These are phyloP conservation scores for Phoma sp. DNA, from an alignment of 2,329 filamentous ascomycete species.

Conservation along the genomic window DNA sequence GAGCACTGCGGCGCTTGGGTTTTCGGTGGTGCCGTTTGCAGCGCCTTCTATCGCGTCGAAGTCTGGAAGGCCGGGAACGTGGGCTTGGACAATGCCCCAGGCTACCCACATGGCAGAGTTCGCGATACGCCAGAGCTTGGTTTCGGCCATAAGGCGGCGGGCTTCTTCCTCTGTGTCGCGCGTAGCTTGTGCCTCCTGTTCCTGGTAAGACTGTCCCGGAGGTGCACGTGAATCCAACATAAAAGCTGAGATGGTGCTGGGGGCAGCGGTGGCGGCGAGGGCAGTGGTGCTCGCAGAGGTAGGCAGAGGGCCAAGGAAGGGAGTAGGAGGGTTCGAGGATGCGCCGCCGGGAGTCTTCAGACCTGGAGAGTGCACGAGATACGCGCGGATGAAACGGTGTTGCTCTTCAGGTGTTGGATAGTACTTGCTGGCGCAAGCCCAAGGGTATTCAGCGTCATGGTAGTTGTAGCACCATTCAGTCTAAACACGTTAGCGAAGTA, in stretches of 20 bases:
- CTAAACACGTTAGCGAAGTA: slow-evolving; percentile 39
- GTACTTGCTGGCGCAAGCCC: slow-evolving; percentile 69
- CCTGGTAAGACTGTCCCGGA: slow-evolving; percentile 43
- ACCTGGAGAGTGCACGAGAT: slow-evolving; percentile 80
- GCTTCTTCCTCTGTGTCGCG: slow-evolving; percentile 71
- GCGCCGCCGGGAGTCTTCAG: slow-evolving; percentile 64
- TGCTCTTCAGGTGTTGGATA: slow-evolving; percentile 87
- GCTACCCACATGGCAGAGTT: slow-evolving; percentile 92
- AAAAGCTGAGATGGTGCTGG: slow-evolving; percentile 63
- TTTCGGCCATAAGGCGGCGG: slow-evolving; percentile 75
- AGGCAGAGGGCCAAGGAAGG: slow-evolving; percentile 37
- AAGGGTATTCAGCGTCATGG: slow-evolving; percentile 71
- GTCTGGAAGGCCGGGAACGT: slow-evolving; percentile 74
- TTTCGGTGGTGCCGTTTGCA: slow-evolving; percentile 20
- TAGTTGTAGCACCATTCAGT: slow-evolving; percentile 99
- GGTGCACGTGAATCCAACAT: slow-evolving; percentile 71
- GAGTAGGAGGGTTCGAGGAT: slow-evolving; percentile 52
- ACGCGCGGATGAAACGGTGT: slow-evolving; percentile 81
- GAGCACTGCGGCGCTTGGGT: slow-evolving; percentile 29
- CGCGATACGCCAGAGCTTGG: slow-evolving; percentile 82
- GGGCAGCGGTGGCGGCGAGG: slow-evolving; percentile 39
- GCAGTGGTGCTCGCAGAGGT: slow-evolving; percentile 43
- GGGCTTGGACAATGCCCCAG: slow-evolving; percentile 96
- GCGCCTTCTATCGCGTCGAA: slow-evolving; percentile 42
- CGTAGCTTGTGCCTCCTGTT: slow-evolving; percentile 59